These are phyloP conservation scores for Mycena galericulata DNA, from an alignment of 768 basidiomycete genomes.

Conservation along the genomic window DNA sequence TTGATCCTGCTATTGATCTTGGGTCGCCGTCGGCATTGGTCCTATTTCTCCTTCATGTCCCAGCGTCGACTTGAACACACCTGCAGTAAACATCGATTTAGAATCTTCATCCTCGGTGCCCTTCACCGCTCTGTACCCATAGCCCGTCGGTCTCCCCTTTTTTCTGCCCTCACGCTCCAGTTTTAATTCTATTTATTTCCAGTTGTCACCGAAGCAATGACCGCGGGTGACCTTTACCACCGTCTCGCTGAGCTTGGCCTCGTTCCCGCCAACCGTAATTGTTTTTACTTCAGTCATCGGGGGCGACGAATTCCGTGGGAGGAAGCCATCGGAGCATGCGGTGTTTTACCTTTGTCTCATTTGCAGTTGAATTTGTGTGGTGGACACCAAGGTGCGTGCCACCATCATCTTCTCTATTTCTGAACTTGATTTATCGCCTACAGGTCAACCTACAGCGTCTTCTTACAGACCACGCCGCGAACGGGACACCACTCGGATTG, in stretches of 20 bases:
- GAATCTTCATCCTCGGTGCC: constrained; percentile 6
- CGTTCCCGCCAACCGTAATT: background rate
- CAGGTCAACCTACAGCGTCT: background rate
- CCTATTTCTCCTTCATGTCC: constrained; percentile 15
- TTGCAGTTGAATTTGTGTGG: background rate
- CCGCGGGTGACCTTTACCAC: background rate
- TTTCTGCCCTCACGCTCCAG: no score
- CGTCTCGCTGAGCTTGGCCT: background rate
- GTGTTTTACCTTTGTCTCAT: background rate
- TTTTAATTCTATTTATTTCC: no score
- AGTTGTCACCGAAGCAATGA: background rate
- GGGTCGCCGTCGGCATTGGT: background rate
- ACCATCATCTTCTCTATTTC: background rate
- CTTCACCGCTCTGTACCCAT: no score
- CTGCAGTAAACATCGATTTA: background rate
- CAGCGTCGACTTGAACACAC: background rate
- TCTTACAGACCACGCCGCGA: background rate
- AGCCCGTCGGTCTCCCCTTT: no score
- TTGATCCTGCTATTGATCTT: background rate
- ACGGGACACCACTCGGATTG: background rate
- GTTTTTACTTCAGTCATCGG: background rate
- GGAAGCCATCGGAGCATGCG: background rate
- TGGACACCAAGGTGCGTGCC: background rate
- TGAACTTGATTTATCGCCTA: background rate
- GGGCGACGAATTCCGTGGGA: background rate